Percentiles rank a stretch among this genome's conserved stretches.
These are phyloP conservation scores for Clonostachys chloroleuca DNA, from an alignment of 2,329 filamentous ascomycete genomes.

Conservation along the genomic window DNA sequence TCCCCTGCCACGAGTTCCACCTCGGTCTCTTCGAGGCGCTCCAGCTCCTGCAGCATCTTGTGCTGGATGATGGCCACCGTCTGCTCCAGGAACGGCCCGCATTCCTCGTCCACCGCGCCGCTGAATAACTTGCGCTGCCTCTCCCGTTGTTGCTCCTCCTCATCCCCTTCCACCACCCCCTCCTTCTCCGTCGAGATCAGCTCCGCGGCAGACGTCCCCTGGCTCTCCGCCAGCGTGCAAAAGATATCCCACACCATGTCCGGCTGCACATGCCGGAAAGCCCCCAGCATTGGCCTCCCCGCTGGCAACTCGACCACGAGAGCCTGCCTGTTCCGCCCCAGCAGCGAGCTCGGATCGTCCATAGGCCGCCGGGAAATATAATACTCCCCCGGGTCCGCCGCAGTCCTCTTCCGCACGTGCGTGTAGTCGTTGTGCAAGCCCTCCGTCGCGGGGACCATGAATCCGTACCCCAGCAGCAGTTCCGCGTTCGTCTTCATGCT, in stretches of 20 bases:
- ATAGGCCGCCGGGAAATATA: slow-evolving; percentile 49
- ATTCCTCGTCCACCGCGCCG: slow-evolving; percentile 16
- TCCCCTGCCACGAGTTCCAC: slow-evolving; percentile 33
- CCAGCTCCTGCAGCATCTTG: slow-evolving; percentile 35
- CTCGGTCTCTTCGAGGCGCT: slow-evolving; percentile 40
- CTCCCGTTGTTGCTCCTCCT: slow-evolving; percentile 7
- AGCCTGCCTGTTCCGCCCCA: slow-evolving; percentile 33
- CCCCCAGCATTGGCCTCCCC: slow-evolving; percentile 11
- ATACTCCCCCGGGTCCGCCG: slow-evolving; percentile 30
- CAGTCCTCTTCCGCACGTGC: slow-evolving; percentile 44
- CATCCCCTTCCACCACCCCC: slow-evolving; percentile 19
- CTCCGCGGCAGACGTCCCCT: slow-evolving; percentile 12
- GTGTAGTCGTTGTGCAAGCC: slow-evolving; percentile 56
- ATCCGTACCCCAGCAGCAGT: slow-evolving; percentile 60
- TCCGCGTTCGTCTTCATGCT: slow-evolving; percentile 71
- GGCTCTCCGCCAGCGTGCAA: slow-evolving; percentile 25
- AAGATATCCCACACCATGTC: slow-evolving; percentile 47
- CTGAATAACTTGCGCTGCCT: slow-evolving; percentile 19
- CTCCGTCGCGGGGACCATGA: slow-evolving; percentile 43
- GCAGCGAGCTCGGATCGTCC: slow-evolving; percentile 38
- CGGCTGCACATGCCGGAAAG: slow-evolving; percentile 47
- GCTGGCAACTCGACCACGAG: slow-evolving; percentile 14
- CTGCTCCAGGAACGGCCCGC: slow-evolving; percentile 24
- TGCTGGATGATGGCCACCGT: slow-evolving; percentile 35
- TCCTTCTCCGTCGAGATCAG: slow-evolving; percentile 9